Base-by-base conservation (phyloP, 2,329 filamentous ascomycete species). In the Allantophomopsis cytisporea region DNA sequence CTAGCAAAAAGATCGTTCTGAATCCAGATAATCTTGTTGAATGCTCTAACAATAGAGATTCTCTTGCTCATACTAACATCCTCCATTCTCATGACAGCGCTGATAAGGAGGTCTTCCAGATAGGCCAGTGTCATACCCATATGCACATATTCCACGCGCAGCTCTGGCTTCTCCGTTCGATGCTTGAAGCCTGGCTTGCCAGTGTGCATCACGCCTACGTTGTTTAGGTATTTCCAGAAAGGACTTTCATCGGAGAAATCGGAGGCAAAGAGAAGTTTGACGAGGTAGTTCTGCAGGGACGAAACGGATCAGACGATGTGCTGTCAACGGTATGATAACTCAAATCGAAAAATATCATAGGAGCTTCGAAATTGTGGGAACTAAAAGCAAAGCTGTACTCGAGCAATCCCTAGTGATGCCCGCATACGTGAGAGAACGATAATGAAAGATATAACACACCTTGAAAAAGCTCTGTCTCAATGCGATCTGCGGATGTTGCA, bases 1-100 rank as follows among this genome's bases (percentile, higher is more conserved):
- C 81, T 83, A n/a, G 83, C 80, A 56, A 89, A 83, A 21, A 89
- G 66, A 57, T 89, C 83, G 54, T 89, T 89, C 59, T 89, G 84
- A 48, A 89, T 87, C 83, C 83, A 89, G 47, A 89, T 79, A 18
- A 89, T 77, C 57, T 91, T 89, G 45, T 76, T 76, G 16, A 89
- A 65, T 1, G 84, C 83, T 54, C 80, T 83, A 36, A 88, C 69
- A 4, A 89, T 68, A 16, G 73, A 78, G 14, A 81, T 77, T 61
- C 88, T 88, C 58, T 72, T 71, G 41, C 68, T 65, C 50, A 83
- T 66, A 31, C 70, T 66, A 31, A 91, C 64, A 2, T 71, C 70
- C 37, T 48, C 45, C 43, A 54, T 71, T 3, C 71, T 79, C 37
- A 89, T 69, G 38, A 89, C 76, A 13, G 83, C 83, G 54, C 87